These are phyloP conservation scores for Thuidium tamariscinum DNA, from an alignment of 225 moss, liverwort and hornwort species.

Conservation along the genomic window DNA sequence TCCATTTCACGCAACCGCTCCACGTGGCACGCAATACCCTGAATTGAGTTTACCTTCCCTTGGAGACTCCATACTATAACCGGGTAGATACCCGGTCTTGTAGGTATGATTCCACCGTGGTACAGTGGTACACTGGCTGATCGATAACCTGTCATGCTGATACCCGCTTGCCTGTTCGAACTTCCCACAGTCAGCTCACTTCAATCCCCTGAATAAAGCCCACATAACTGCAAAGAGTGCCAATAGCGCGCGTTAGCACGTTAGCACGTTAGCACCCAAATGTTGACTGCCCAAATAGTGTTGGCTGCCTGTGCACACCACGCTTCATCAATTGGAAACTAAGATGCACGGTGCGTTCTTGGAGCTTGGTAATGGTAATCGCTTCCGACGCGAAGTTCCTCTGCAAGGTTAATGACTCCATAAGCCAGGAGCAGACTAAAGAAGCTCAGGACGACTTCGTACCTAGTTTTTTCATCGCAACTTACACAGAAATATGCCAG, in stretches of 20 bases:
- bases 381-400: background rate
- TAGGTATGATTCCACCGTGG: too few relatives aligned
- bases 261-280: background rate
- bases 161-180: background rate
- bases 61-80: background rate
- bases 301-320: background rate
- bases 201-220: background rate
- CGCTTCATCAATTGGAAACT: too few relatives aligned
- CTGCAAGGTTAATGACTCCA: background rate
- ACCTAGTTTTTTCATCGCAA: background rate
- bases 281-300: background rate
- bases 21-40: background rate
- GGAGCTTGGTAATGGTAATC: background rate
- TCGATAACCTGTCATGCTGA: background rate
- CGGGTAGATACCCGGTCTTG: too few relatives aligned
- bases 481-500: background rate
- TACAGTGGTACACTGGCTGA: background rate
- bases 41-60: background rate
- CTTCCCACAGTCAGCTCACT: too few relatives aligned
- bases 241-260: too few relatives aligned
- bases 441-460: background rate
- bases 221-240: background rate
- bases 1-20: background rate
- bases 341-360: background rate
- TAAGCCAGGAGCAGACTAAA: background rate